A percentile compares a stretch with the other conserved stretches of the same genome.
Conservation (phyloP, 1,284 basidiomycete species). For the Phylloboletellus chloephorus region DNA sequence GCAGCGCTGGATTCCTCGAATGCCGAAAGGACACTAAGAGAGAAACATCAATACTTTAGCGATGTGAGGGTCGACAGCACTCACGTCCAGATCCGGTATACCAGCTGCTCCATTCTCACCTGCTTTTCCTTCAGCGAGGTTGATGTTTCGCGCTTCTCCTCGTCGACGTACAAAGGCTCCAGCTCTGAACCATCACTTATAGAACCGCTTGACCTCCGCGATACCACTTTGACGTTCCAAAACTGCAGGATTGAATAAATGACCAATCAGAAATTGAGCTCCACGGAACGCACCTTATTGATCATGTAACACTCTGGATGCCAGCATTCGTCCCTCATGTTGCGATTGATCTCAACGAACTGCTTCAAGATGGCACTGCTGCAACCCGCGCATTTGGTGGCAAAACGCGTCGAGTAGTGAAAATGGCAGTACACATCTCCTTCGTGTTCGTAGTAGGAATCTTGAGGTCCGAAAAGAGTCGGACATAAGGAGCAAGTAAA, state of each 20-base stretch:
- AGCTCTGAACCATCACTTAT: constrained; percentile 48
- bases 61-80: constrained; percentile 24
- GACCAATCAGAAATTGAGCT: constrained; percentile 5
- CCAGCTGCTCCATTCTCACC: constrained; percentile 92
- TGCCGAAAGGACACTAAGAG: constrained; percentile 79
- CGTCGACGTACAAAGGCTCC: constrained; percentile 57
- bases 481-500: constrained; percentile 98
- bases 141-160: constrained; percentile 79
- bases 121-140: constrained; percentile 88
- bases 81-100: constrained; percentile 97
- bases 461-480: constrained; percentile 94
- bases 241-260: constrained; percentile 53
- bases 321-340: constrained; percentile 98
- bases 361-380: constrained; percentile 99
- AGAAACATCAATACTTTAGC: constrained; percentile 8
- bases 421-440: constrained; percentile 95
- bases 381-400: constrained; percentile 97
- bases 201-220: constrained; percentile 62
- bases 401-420: constrained; percentile 97
- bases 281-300: constrained; percentile 71
- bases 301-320: constrained; percentile 99
- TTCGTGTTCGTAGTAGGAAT: constrained; percentile 98
- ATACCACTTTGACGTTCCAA: constrained; percentile 97
- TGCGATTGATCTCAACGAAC: constrained; percentile 99
- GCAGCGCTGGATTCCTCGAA: constrained; percentile 99